Base-by-base conservation (phyloP, 2,329 filamentous ascomycete genomes). In the Monilinia laxa region DNA sequence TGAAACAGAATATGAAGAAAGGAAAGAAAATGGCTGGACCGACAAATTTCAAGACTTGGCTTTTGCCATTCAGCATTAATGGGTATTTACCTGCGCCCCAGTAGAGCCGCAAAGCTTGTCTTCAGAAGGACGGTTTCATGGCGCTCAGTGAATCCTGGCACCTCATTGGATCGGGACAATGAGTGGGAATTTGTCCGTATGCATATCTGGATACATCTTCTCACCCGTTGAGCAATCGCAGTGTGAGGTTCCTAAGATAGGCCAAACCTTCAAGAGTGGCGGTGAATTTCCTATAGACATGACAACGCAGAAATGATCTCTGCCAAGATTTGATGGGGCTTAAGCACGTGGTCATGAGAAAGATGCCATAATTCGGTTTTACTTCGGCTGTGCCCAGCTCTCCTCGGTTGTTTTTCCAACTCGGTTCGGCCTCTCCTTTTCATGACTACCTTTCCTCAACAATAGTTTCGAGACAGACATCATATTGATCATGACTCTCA, bases 1-100 rank as follows among this genome's bases (percentile, higher is more conserved):
- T 60, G 58, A 38, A 51, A 51, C n/a, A 62, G 45, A 52, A 52
- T 51, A 35, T 52, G 35, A 25, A n/a, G 35, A 38, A 51, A 25
- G 14, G n/a, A 51, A 51, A 20, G 38, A 20, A 35, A 51, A 62
- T 38, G 58, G 58, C 58, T 62, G 58, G 58, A 62, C 45, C 45
- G 28, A 51, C 14, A 25, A 51, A 60, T 38, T 51, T 40, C 20
- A 38, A 51, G 47, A 38, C 31, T 47, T 14, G 38, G 28, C 31
- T 45, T 31, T 62, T 51, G 31, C 45, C 45, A 23, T n/a, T 49
- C 35, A 57, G n/a, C 38, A 49, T 35, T 31, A 49, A 51, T 23
- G 57, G 7, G 14, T 60, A 14, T 42, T 60, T 47, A 59, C 25
- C 58, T 38, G 31, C 12, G 45, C 42, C 42, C 45, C 45, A 51